Evolutionary conservation across 768 basidiomycete species (phyloP).

Genomic region (Tremella fuciformis): DNA sequence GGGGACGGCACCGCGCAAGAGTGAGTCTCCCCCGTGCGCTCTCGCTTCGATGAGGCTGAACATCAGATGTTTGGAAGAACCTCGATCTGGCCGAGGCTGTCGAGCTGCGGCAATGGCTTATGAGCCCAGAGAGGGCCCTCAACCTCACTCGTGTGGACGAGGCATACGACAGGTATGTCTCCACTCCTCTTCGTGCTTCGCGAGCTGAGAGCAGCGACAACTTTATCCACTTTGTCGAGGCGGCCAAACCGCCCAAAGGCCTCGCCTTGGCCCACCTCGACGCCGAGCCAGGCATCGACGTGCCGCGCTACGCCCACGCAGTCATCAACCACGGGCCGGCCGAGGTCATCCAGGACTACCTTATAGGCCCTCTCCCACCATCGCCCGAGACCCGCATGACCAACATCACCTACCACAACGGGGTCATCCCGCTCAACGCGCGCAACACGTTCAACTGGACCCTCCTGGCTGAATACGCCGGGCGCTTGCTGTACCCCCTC

Average conservation of each 20-base stretch:
- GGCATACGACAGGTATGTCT: conserved; percentile 44
- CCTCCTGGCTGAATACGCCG: conserved; percentile 18
- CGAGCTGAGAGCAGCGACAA: conserved; percentile 53
- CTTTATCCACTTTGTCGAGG: conserved; percentile 58
- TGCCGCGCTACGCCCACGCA: conserved; percentile 56
- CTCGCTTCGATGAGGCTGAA: too few species aligned
- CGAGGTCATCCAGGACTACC: conserved; percentile 57
- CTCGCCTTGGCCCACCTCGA: conserved; percentile 58
- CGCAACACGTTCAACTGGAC: conserved; percentile 43
- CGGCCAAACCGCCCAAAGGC: conserved; percentile 57
- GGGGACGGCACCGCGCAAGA: conserved; percentile 1
- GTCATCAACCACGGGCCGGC: conserved; percentile 58
- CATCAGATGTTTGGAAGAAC: conserved; percentile 59
- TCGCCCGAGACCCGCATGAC: conserved; percentile 53
- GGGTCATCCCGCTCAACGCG: conserved; percentile 59
- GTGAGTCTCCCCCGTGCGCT: neutral
- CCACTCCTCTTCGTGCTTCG: neutral
- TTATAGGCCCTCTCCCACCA: conserved; percentile 62
- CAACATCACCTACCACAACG: conserved; percentile 26
- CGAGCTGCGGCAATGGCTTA: conserved; percentile 57
- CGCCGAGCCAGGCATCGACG: conserved; percentile 41
- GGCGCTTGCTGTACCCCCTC: conserved; percentile 7
- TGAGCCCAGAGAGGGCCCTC: conserved; percentile 53
- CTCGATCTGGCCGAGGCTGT: conserved; percentile 57
- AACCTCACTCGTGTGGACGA: conserved; percentile 56